These are phyloP conservation scores for Taphrina communis DNA, from an alignment of 1,139 yeast genomes.

Conservation along the genomic window DNA sequence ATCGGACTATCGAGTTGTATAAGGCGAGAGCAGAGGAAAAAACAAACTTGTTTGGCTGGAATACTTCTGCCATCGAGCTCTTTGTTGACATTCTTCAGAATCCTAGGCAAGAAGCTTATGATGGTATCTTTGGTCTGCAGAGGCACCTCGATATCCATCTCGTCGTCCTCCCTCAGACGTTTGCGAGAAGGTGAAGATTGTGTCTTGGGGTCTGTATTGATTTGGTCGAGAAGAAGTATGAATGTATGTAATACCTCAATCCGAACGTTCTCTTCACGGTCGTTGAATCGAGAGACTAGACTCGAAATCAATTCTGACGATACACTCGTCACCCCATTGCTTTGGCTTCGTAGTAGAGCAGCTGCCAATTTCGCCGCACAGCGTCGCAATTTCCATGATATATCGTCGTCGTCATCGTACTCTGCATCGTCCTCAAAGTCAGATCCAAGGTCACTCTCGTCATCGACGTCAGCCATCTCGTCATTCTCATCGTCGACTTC, in stretches of 20 bases:
- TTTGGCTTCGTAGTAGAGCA: slow-evolving; percentile 55
- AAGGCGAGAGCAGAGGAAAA: slow-evolving; percentile 9
- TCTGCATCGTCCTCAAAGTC: slow-evolving; percentile 54
- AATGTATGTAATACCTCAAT: slow-evolving; percentile 52
- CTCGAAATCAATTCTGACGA: slow-evolving; percentile 48
- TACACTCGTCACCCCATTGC: slow-evolving; percentile 37
- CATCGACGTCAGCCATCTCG: slow-evolving; percentile 55
- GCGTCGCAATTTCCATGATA: slow-evolving; percentile 73
- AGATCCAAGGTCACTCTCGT: slow-evolving; percentile 48
- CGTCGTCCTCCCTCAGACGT: slow-evolving; percentile 27
- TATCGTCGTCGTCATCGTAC: slow-evolving; percentile 62
- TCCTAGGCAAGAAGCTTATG: neutral
- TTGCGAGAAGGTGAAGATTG: slow-evolving; percentile 24
- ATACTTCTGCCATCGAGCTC: slow-evolving; percentile 28
- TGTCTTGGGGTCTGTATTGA: neutral
- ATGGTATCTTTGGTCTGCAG: slow-evolving; percentile 3
- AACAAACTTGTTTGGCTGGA: slow-evolving; percentile 13
- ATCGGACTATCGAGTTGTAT: neutral
- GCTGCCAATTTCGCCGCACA: slow-evolving; percentile 60
- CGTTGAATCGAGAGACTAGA: slow-evolving; percentile 51
- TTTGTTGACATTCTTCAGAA: slow-evolving; percentile 15
- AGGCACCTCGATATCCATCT: slow-evolving; percentile 27
- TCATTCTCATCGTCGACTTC: slow-evolving; percentile 54
- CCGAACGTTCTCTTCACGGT: slow-evolving; percentile 54
- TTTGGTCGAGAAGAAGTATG: slow-evolving; percentile 43